Evolutionary conservation across 371 early-diverging fungal species (phyloP).

Genomic region (Rhizopus sp.): DNA sequence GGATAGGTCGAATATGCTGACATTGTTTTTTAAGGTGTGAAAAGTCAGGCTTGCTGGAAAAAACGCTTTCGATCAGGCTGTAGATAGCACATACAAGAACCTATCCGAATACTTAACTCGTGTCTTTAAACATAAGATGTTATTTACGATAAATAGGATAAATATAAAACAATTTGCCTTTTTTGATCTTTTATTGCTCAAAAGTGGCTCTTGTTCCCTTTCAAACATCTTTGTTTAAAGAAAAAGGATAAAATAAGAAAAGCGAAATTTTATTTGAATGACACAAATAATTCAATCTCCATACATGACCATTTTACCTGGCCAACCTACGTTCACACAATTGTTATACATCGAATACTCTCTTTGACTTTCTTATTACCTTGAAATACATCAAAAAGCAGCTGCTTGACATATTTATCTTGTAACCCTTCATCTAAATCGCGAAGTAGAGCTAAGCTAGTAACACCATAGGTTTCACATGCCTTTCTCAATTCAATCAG

Average conservation of each 20-base stretch:
- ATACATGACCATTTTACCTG: slow-evolving; percentile 38
- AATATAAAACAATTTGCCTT: too few species aligned
- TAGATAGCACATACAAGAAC: too few species aligned
- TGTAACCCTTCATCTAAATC: slow-evolving; percentile 34
- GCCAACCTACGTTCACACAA: slow-evolving; percentile 25
- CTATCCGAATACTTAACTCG: too few species aligned
- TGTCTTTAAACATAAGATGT: too few species aligned
- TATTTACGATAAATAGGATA: too few species aligned
- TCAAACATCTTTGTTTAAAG: neutral
- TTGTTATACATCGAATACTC: too few species aligned
- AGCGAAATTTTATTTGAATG: neutral
- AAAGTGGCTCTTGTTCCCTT: neutral
- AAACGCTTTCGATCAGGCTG: too few species aligned
- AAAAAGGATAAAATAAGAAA: neutral
- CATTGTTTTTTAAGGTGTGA: slow-evolving; percentile 44
- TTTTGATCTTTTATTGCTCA: too few species aligned
- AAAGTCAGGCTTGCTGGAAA: slow-evolving; percentile 8
- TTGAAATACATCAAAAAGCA: slow-evolving; percentile 31
- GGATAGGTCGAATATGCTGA: slow-evolving; percentile 39
- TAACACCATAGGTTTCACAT: slow-evolving; percentile 28
- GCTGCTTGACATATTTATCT: slow-evolving; percentile 34
- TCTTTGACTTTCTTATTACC: slow-evolving; percentile 15
- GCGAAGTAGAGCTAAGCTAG: slow-evolving; percentile 27
- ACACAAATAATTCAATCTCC: neutral
- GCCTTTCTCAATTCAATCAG: slow-evolving; percentile 28